Evolutionary conservation across 768 basidiomycete species (phyloP).

Genomic region (Baorangia bicolor): DNA sequence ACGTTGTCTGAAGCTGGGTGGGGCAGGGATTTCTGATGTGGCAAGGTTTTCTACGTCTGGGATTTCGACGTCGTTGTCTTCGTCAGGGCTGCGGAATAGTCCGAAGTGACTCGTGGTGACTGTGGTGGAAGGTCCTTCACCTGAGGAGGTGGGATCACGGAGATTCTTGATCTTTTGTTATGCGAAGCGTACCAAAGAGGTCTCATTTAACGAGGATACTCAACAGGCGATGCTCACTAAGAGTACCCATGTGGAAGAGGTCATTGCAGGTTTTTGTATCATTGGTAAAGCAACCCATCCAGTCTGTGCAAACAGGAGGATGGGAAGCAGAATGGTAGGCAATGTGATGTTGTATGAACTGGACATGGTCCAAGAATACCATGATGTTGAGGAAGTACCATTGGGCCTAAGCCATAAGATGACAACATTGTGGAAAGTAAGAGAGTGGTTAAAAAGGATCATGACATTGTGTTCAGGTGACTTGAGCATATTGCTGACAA

Average conservation of each 20-base stretch:
- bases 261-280: background rate
- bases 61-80: too few relatives aligned
- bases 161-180: too few relatives aligned
- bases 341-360: background rate
- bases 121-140: too few relatives aligned
- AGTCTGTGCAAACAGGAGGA: background rate
- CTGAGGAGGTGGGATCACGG: too few relatives aligned
- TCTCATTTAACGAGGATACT: too few relatives aligned
- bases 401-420: conserved; percentile 10
- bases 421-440: background rate
- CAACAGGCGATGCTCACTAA: too few relatives aligned
- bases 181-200: too few relatives aligned
- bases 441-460: background rate
- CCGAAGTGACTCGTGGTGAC: too few relatives aligned
- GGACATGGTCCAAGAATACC: background rate
- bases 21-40: too few relatives aligned
- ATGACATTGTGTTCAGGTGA: background rate
- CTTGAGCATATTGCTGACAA: background rate
- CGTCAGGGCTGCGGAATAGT: too few relatives aligned
- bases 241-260: conserved; percentile 1
- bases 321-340: background rate
- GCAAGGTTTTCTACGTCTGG: too few relatives aligned
- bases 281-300: conserved; percentile 16
- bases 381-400: background rate
- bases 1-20: too few relatives aligned